Evolutionary conservation across 139 green algal species (phyloP).

Genomic region (Edaphochlamys debaryana): DNA sequence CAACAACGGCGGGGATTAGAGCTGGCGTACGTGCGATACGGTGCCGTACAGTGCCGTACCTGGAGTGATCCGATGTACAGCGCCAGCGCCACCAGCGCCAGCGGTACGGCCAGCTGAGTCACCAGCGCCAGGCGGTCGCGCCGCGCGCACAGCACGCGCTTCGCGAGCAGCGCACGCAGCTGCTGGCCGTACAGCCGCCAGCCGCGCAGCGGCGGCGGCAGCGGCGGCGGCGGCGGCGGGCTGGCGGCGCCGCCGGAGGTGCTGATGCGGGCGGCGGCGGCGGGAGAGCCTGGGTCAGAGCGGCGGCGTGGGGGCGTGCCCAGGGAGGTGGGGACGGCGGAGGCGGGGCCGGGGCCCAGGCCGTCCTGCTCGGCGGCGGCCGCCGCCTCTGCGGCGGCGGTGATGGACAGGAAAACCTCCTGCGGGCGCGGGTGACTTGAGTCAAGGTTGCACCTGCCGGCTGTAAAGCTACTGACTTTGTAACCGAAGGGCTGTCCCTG

Average conservation of each 20-base stretch:
- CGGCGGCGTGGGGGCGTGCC: neutral
- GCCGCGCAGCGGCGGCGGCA: slow-evolving; percentile 1
- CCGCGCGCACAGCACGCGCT: slow-evolving; percentile 68
- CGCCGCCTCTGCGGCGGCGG: slow-evolving; percentile 9
- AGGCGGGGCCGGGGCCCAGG: neutral
- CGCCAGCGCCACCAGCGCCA: slow-evolving; percentile 56
- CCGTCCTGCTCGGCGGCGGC: neutral
- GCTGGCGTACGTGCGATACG: neutral
- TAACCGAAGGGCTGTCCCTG: too few relatives aligned
- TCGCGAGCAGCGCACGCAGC: slow-evolving; percentile 70
- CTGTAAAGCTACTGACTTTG: too few relatives aligned
- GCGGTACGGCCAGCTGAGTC: slow-evolving; percentile 61
- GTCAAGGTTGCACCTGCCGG: too few relatives aligned
- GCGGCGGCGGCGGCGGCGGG: neutral
- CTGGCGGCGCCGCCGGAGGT: neutral
- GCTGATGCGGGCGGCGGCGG: neutral
- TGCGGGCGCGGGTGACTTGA: neutral
- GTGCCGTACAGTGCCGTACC: slow-evolving; percentile 40
- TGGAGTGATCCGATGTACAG: slow-evolving; percentile 50
- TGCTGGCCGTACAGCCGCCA: slow-evolving; percentile 64
- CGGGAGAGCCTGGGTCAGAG: too few relatives aligned
- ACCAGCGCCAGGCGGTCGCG: slow-evolving; percentile 69
- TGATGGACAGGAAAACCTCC: slow-evolving; percentile 54
- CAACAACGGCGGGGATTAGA: neutral
- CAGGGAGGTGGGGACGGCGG: neutral